Conservation (phyloP, 2,329 filamentous ascomycete species). For the Colletotrichum chrysophilum region DNA sequence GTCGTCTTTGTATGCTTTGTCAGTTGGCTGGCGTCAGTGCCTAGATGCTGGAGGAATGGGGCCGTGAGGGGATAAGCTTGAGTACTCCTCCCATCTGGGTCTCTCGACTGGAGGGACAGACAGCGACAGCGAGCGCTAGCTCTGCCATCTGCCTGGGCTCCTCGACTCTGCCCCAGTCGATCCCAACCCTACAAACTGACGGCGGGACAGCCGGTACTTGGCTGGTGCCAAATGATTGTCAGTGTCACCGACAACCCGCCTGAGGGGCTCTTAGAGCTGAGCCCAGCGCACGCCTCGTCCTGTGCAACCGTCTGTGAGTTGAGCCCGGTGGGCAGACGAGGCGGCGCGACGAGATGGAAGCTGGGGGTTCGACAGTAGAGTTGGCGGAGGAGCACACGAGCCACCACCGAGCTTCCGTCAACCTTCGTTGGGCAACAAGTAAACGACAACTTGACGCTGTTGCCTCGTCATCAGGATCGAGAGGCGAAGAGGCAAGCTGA, state of each 20-base stretch:
- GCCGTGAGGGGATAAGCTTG: neutral
- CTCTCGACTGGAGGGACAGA: neutral
- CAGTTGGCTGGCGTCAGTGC: neutral
- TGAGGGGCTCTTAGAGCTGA: neutral
- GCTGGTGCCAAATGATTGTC: neutral
- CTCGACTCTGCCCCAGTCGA: neutral
- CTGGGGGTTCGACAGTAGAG: neutral
- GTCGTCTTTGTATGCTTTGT: neutral
- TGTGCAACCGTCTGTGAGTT: neutral
- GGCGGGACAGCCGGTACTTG: conserved; percentile 6
- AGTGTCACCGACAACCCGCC: neutral
- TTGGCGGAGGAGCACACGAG: neutral
- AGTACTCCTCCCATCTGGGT: neutral
- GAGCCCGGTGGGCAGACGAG: neutral
- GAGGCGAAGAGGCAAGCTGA: neutral
- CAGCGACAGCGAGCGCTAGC: neutral
- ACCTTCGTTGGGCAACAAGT: neutral
- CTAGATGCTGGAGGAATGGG: neutral
- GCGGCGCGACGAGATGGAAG: neutral
- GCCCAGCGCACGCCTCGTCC: neutral
- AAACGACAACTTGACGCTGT: neutral
- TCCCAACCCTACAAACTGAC: neutral
- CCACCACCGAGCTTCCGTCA: neutral
- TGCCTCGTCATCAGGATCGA: neutral
- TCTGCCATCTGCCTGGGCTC: neutral